These are phyloP conservation scores for Phaseolus coccineus DNA, from an alignment of 331 rosid genomes.

Conservation along the genomic window DNA sequence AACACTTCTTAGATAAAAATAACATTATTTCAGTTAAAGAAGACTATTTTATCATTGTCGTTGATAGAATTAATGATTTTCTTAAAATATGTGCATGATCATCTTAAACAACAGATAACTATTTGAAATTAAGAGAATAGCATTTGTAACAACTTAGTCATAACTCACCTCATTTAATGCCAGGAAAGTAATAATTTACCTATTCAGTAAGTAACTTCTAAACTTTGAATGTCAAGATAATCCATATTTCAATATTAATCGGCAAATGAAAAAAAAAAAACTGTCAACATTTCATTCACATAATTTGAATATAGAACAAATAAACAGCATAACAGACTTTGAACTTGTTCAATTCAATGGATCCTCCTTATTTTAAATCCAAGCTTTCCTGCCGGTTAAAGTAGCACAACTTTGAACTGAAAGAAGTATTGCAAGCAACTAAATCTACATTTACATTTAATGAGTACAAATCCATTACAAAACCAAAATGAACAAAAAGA, in stretches of 20 bases:
- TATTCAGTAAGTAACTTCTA: not conserved
- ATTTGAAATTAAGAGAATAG: not conserved
- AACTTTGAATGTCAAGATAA: not conserved
- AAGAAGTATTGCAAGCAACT: constrained; percentile 58
- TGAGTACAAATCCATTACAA: constrained; percentile 71
- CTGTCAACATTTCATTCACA: not conserved
- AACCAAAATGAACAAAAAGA: constrained; percentile 53
- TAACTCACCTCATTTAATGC: constrained; percentile 2
- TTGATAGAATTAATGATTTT: not conserved
- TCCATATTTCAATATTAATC: constrained; percentile 18
- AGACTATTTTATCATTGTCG: not conserved
- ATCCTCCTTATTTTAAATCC: constrained; percentile 54
- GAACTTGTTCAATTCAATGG: constrained; percentile 46
- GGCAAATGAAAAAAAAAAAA: constrained; percentile 18
- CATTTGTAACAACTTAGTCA: not conserved
- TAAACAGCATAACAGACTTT: constrained; percentile 25
- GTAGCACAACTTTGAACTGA: constrained; percentile 50
- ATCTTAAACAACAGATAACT: not conserved
- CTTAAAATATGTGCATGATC: not conserved
- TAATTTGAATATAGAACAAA: not conserved
- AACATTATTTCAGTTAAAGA: not conserved
- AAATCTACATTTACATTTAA: constrained; percentile 79
- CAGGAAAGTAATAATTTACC: constrained; percentile 13
- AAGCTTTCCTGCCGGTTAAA: constrained; percentile 51
- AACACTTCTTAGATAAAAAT: no score